phyloP scores from a whole-genome alignment of 495 filamentous ascomycete genomes.

The Hyaloscypha hepaticicola region DNA sequence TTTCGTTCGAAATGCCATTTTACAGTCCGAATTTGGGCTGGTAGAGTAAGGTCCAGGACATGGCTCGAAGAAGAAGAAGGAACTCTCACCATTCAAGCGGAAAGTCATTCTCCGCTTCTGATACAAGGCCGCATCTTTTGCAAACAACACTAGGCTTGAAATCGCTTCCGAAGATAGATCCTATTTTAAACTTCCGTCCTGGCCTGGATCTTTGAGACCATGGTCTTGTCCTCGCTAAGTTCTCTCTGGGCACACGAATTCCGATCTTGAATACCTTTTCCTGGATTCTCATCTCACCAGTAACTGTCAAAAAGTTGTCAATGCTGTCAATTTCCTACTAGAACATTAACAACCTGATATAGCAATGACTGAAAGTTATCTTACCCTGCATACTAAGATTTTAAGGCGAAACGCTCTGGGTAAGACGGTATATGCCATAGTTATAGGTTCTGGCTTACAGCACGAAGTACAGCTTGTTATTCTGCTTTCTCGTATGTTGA shows the following conservation, averaged over 20 bases:
- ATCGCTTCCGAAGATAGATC: conserved; percentile 10
- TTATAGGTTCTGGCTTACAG: conserved; percentile 17
- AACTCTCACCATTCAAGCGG: conserved; percentile 8
- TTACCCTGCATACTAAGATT: too few relatives aligned
- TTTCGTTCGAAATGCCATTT: conserved; percentile 12
- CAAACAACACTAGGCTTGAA: neutral
- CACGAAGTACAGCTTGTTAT: conserved; percentile 9
- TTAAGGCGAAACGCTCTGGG: too few relatives aligned
- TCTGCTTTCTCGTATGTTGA: neutral
- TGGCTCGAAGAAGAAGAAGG: neutral
- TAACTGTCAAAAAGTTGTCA: conserved; percentile 1
- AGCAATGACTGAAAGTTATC: too few relatives aligned
- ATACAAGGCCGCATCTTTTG: conserved; percentile 11
- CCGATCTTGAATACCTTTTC: conserved; percentile 7
- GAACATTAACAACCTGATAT: neutral
- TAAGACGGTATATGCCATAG: conserved; percentile 10
- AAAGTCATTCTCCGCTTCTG: conserved; percentile 4
- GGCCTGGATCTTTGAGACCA: conserved; percentile 4
- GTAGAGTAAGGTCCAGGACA: neutral
- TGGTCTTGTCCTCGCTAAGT: neutral
- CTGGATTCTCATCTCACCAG: conserved; percentile 4
- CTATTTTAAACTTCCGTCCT: conserved; percentile 15
- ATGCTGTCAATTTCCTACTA: conserved; percentile 10
- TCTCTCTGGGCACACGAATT: neutral
- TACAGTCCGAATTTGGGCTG: conserved; percentile 9